phyloP scores from a whole-genome alignment of 2,329 filamentous ascomycete species.

The Nannizziopsis barbatae region DNA sequence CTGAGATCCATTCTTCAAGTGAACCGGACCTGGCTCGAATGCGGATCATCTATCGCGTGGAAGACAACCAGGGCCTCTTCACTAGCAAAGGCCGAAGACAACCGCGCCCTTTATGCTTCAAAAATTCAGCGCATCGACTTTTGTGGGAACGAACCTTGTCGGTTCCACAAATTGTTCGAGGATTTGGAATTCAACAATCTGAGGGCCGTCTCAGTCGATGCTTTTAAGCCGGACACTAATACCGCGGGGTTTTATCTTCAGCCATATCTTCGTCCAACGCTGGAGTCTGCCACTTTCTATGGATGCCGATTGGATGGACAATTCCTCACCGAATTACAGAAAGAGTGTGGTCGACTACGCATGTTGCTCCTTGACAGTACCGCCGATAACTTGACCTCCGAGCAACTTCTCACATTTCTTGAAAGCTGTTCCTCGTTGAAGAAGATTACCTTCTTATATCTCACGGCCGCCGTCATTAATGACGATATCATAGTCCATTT shows the following conservation, averaged over 20 bases:
- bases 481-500: slow-evolving; percentile 2
- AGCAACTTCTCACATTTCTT: slow-evolving; percentile 3
- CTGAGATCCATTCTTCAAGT: slow-evolving; percentile 2
- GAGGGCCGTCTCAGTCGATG: background rate
- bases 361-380: background rate
- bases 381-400: background rate
- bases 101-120: slow-evolving; percentile 4
- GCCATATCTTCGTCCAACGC: background rate
- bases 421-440: background rate
- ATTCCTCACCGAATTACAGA: background rate
- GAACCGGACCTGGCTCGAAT: slow-evolving; percentile 4
- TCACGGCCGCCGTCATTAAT: slow-evolving; percentile 1
- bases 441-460: background rate
- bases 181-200: slow-evolving; percentile 4
- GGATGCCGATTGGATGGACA: background rate
- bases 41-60: background rate
- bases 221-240: background rate
- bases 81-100: background rate
- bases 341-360: background rate
- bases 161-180: background rate
- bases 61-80: background rate
- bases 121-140: background rate
- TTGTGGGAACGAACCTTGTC: background rate
- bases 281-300: background rate
- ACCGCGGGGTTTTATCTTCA: background rate